A percentile compares a stretch with the other conserved stretches of the same genome.
Conservation (phyloP, 2,329 filamentous ascomycete genomes). For the Claviceps sp. region DNA sequence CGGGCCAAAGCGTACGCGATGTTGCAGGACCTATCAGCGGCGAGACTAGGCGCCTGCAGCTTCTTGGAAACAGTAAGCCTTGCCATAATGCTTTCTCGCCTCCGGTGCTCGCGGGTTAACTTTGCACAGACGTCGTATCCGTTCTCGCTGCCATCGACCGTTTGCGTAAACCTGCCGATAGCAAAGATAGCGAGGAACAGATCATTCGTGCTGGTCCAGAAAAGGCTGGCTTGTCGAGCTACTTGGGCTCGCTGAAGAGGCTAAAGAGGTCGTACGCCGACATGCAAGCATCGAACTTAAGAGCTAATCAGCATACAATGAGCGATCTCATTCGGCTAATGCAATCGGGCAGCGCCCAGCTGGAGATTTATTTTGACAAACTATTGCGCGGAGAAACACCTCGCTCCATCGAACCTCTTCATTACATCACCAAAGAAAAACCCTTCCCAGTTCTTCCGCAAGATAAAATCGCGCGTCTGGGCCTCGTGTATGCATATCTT, state of each 20-base stretch:
- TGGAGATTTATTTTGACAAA: slow-evolving; percentile 74
- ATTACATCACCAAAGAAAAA: slow-evolving; percentile 81
- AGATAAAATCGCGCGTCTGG: slow-evolving; percentile 61
- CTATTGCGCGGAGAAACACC: slow-evolving; percentile 64
- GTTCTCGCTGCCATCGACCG: slow-evolving; percentile 79
- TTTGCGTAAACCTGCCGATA: slow-evolving; percentile 80
- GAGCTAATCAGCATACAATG: slow-evolving; percentile 82
- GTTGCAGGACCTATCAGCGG: slow-evolving; percentile 86
- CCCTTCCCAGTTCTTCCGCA: slow-evolving; percentile 71
- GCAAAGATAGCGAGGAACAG: slow-evolving; percentile 80
- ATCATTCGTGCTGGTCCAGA: slow-evolving; percentile 83
- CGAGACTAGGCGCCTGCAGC: slow-evolving; percentile 80
- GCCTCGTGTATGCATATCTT: slow-evolving; percentile 69
- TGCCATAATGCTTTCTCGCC: slow-evolving; percentile 3
- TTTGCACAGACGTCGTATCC: slow-evolving; percentile 59
- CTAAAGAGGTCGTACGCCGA: slow-evolving; percentile 73
- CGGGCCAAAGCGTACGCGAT: slow-evolving; percentile 80
- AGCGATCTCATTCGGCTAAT: slow-evolving; percentile 66
- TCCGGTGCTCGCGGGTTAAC: slow-evolving; percentile 7
- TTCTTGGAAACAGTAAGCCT: slow-evolving; percentile 61
- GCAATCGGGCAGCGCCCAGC: slow-evolving; percentile 63
- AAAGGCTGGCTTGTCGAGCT: slow-evolving; percentile 67
- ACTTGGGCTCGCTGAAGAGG: slow-evolving; percentile 79
- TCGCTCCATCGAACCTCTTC: slow-evolving; percentile 70
- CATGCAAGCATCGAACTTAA: slow-evolving; percentile 79